phyloP scores from a whole-genome alignment of 352 stramenopile genomes.

The Globisporangium solare region DNA sequence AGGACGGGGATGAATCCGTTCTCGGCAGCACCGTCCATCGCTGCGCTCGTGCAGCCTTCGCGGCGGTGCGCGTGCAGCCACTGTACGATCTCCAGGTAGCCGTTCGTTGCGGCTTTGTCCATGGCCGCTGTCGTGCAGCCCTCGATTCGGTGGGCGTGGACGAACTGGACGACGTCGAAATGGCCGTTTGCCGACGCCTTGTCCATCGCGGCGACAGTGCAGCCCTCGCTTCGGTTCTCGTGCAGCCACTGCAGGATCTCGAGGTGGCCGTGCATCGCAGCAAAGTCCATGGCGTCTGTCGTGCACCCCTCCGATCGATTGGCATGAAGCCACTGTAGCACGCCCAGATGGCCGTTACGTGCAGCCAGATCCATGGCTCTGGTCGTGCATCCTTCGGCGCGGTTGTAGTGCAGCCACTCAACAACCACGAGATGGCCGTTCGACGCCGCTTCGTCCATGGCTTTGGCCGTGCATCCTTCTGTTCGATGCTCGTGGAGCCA shows the following conservation, averaged over 20 bases:
- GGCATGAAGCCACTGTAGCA: constrained; percentile 25
- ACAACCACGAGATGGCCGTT: constrained; percentile 31
- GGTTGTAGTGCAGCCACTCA: constrained; percentile 25
- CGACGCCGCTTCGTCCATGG: constrained; percentile 32
- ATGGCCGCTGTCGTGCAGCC: constrained; percentile 16
- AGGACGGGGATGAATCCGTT: constrained; percentile 30
- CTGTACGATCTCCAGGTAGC: constrained; percentile 15
- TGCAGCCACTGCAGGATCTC: constrained; percentile 24
- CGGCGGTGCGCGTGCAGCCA: constrained; percentile 15
- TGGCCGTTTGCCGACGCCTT: constrained; percentile 17
- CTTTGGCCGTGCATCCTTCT: constrained; percentile 31
- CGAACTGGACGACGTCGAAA: constrained; percentile 20
- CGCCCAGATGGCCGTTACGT: constrained; percentile 21
- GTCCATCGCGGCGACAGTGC: constrained; percentile 22
- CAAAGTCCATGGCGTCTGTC: constrained; percentile 19
- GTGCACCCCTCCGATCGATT: constrained; percentile 15
- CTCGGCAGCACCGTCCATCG: constrained; percentile 30
- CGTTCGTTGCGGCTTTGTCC: constrained; percentile 18
- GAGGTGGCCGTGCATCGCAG: constrained; percentile 14
- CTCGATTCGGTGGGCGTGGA: constrained; percentile 20
- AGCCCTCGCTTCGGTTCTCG: constrained; percentile 19
- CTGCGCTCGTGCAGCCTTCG: constrained; percentile 16
- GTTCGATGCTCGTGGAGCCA: constrained; percentile 23
- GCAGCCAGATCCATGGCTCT: constrained; percentile 29
- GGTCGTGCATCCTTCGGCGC: constrained; percentile 22